phyloP scores from a whole-genome alignment of 169 alveolate genomes.

The Cystoisospora suis region DNA sequence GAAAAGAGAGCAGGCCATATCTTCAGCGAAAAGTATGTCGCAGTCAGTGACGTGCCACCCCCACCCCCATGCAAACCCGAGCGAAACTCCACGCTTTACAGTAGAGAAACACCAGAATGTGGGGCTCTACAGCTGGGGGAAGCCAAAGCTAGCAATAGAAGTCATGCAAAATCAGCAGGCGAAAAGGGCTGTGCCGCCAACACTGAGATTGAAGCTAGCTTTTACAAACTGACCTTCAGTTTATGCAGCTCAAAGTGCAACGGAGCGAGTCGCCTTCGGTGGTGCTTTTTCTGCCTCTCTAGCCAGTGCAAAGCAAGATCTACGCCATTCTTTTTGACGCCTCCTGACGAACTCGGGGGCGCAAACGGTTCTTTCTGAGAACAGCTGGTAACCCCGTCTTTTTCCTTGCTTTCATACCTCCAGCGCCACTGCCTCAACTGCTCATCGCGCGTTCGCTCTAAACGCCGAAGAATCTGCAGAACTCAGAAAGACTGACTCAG shows the following conservation, averaged over 20 bases:
- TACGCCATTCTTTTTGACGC: not conserved
- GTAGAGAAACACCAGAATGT: too few species aligned
- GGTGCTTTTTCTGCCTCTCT: not conserved
- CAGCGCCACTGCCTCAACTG: constrained; percentile 19
- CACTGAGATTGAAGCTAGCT: too few species aligned
- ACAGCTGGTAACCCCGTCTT: not conserved
- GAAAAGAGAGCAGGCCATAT: too few species aligned
- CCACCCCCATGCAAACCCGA: too few species aligned
- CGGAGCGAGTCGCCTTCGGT: constrained; percentile 11
- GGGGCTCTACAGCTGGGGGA: too few species aligned
- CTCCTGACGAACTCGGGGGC: not conserved
- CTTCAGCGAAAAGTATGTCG: too few species aligned
- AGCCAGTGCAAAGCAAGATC: constrained; percentile 25
- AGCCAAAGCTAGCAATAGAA: too few species aligned
- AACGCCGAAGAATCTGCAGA: constrained; percentile 19
- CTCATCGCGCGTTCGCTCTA: constrained; percentile 28
- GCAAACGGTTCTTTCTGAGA: not conserved
- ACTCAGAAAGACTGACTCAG: too few species aligned
- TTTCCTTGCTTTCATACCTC: not conserved
- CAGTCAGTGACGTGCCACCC: too few species aligned
- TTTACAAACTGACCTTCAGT: constrained; percentile 10
- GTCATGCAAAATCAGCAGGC: too few species aligned
- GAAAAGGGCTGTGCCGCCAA: too few species aligned
- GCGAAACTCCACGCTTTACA: too few species aligned
- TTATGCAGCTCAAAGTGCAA: constrained; percentile 32